Evolutionary conservation across 768 basidiomycete genomes (phyloP).

Genomic region (Sutorius australiensis): DNA sequence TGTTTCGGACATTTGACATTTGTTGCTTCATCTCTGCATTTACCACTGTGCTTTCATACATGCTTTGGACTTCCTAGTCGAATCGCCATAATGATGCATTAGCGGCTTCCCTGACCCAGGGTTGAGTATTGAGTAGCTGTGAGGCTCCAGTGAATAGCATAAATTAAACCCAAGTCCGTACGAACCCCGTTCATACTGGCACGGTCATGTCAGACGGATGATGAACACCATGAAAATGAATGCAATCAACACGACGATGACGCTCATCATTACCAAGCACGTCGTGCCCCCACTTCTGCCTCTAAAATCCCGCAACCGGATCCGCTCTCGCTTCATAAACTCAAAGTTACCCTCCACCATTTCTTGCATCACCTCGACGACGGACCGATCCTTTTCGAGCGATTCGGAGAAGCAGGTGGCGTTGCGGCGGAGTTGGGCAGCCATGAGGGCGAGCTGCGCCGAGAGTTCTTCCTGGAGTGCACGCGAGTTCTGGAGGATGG

Average conservation of each 20-base stretch:
- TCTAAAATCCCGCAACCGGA: conserved; percentile 56
- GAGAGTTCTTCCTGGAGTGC: conserved; percentile 72
- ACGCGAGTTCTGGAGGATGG: conserved; percentile 52
- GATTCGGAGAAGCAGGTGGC: conserved; percentile 72
- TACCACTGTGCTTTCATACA: not conserved
- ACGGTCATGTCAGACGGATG: conserved; percentile 55
- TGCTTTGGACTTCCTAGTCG: conserved; percentile 12
- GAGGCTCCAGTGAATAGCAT: not conserved
- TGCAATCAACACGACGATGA: conserved; percentile 62
- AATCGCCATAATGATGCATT: conserved; percentile 8
- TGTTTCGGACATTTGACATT: conserved; percentile 7
- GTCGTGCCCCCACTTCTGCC: conserved; percentile 69
- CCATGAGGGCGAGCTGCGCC: conserved; percentile 78
- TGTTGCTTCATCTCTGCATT: conserved; percentile 5
- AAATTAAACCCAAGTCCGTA: not conserved
- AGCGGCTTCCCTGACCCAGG: not conserved
- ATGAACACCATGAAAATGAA: conserved; percentile 71
- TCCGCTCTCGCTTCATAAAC: conserved; percentile 62
- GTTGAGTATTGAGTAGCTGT: too few relatives aligned
- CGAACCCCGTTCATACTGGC: too few relatives aligned
- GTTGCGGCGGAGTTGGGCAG: conserved; percentile 80
- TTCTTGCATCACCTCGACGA: conserved; percentile 62
- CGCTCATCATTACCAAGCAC: conserved; percentile 60
- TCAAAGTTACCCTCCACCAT: conserved; percentile 74
- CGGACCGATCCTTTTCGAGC: conserved; percentile 68